Evolutionary conservation across 345 rosid genomes (phyloP), one percentile per base, ranked within the genome.

Genomic region (Litchi chinensis): DNA sequence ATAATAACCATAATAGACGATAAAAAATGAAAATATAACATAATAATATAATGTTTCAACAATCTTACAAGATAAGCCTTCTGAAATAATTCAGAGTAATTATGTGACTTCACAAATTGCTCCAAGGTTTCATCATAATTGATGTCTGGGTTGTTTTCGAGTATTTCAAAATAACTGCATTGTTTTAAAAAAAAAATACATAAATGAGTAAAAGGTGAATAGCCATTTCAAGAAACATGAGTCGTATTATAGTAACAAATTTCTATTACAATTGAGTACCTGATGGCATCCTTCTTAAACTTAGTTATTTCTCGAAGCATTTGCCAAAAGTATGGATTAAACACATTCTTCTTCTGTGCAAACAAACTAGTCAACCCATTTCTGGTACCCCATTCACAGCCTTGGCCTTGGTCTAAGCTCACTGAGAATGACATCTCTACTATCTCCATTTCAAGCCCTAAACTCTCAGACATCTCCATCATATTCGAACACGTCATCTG

Each of bases 351-450:
- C 85, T 90, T 92, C 78, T 94, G 92, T 5, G 97, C 89, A 87
- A 94, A 94, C 67, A 94, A 81, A 71, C 94, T 77, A 0, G 89
- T 89, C 19, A 91, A 54, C 39, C 97, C 97, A 32, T 88, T 89
- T 48, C 97, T 86, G 84, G 94, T 92, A 66, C 98, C 98, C 98
- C 98, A 94, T 85, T 94, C 98, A 63, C 83, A 91, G 65, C 94
- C 97, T 62, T 65, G 76, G 37, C 97, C 97, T 37, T 84, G 70
- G 15, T 94, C 92, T 71, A 94, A 83, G 86, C 98, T 94, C 16
- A 91, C 96, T 0, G 98, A 83, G 67, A 94, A 90, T 28, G 98
- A 91, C 98, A 63, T 63, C 6, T 92, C 95, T 2, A 93, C 91
- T 50, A 83, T 52, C 80, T 92, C 95, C 97, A 94, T 90, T 3